Evolutionary conservation across 768 basidiomycete species (phyloP), one percentile per base, ranked within the genome.

Genomic region (Russula brevipes): DNA sequence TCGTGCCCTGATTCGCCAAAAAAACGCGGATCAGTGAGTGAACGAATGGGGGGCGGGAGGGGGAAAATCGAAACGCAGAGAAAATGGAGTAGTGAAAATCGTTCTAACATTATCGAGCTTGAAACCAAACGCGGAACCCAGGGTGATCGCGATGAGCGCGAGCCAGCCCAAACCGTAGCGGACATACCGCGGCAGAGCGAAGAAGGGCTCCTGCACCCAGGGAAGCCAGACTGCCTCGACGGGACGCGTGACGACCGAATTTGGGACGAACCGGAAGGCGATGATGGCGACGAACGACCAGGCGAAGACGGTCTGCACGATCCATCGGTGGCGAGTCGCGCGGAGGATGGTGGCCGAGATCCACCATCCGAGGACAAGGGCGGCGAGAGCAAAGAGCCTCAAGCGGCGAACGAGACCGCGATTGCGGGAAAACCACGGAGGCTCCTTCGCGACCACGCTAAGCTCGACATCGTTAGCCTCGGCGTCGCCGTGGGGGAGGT

Each of bases 91-190:
- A 12, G 11, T 5, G 10, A 36, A 6, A 11, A 45, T 50, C 17
- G 36, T 50, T 69, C 80, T 47, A 65, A 88, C 89, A 54, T 71
- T 75, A 52, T 80, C 73, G 35, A 88, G 80, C 31, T 78, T 75
- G 76, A 92, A 89, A 10, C 92, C 92, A 72, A 91, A 95, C 0
- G 91, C 92, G 19, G 89, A 92, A 36, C 92, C 93, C 62, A 95
- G 88, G 52, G 93, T 78, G 60, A 93, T 84, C 16, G 71, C 91
- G 52, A 94, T 71, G 46, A 95, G 82, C 63, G 82, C 84, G 30
- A 90, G 71, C 89, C 89, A 92, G 54, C 93, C 92, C 42, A 88
- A 70, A 7, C 79, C 70, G 47, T 91, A 77, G 17, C 91, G 81
- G 59, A 79, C 65, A n/a, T 67, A 31, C 58, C 82, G 81, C 9